phyloP scores from a whole-genome alignment of 140 eudicot species.

The Ambrosia hybrid region DNA sequence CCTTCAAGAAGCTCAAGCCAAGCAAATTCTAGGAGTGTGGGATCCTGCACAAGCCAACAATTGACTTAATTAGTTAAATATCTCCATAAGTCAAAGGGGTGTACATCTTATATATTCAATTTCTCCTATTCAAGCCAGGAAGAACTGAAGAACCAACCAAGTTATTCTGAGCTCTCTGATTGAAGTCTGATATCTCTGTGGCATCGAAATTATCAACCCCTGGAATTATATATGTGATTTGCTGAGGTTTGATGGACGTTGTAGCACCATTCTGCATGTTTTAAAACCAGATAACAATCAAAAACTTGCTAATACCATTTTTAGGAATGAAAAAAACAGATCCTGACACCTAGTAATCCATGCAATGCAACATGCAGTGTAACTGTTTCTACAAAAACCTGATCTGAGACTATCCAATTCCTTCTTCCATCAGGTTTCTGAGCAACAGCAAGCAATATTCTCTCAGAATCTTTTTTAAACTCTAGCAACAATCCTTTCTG shows the following conservation, averaged over 20 bases:
- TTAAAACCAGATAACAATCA: slow-evolving; percentile 24
- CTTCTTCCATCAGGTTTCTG: slow-evolving; percentile 93
- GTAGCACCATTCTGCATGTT: slow-evolving; percentile 75
- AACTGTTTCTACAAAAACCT: slow-evolving; percentile 59
- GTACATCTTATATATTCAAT: neutral
- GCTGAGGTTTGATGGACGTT: slow-evolving; percentile 90
- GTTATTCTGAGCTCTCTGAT: slow-evolving; percentile 71
- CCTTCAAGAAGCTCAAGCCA: slow-evolving; percentile 94
- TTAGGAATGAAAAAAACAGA: slow-evolving; percentile 17
- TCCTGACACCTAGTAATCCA: slow-evolving; percentile 38
- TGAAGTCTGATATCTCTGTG: slow-evolving; percentile 61
- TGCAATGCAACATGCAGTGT: slow-evolving; percentile 32
- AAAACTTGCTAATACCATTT: neutral
- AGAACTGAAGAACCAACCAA: slow-evolving; percentile 68
- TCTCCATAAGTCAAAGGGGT: slow-evolving; percentile 13
- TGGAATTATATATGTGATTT: slow-evolving; percentile 86
- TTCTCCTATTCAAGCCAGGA: slow-evolving; percentile 13
- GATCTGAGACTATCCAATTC: slow-evolving; percentile 96
- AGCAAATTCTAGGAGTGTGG: slow-evolving; percentile 89
- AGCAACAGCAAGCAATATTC: slow-evolving; percentile 87
- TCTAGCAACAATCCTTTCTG: slow-evolving; percentile 82
- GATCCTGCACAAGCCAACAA: slow-evolving; percentile 60
- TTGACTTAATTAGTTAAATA: slow-evolving; percentile 9
- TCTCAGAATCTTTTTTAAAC: slow-evolving; percentile 83
- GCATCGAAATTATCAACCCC: slow-evolving; percentile 71